Conservation (phyloP, 1,284 basidiomycete genomes). For the Trametes versicolor region DNA sequence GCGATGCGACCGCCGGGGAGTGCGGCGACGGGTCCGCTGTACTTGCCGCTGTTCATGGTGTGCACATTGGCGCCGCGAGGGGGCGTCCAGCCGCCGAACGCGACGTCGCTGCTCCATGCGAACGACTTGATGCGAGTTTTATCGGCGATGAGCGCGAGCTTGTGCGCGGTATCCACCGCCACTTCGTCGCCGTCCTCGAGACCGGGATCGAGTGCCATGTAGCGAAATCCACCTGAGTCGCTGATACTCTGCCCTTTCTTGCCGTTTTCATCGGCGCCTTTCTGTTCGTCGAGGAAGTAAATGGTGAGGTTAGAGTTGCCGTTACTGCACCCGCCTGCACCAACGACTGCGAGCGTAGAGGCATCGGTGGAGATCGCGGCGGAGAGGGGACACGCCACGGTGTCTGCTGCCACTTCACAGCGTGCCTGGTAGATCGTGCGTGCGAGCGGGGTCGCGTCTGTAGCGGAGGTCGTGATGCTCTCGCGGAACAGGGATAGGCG, state of each 20-base stretch:
- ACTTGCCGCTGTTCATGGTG: slow-evolving; percentile 42
- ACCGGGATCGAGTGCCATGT: slow-evolving; percentile 20
- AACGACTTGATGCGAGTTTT: slow-evolving; percentile 37
- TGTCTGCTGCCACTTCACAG: slow-evolving; percentile 46
- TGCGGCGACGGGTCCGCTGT: slow-evolving; percentile 42
- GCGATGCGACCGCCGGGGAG: slow-evolving; percentile 33
- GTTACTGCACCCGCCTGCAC: slow-evolving; percentile 49
- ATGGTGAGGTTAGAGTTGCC: slow-evolving; percentile 43
- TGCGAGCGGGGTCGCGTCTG: slow-evolving; percentile 39
- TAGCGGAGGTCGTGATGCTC: slow-evolving; percentile 29
- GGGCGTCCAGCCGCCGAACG: background rate
- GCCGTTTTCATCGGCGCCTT: background rate
- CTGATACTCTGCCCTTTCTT: slow-evolving; percentile 4
- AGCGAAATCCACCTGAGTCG: slow-evolving; percentile 7
- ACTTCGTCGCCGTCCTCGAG: slow-evolving; percentile 30
- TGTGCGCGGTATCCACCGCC: slow-evolving; percentile 32
- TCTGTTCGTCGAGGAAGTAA: slow-evolving; percentile 38
- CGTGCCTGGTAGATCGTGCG: slow-evolving; percentile 49
- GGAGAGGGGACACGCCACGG: slow-evolving; percentile 32
- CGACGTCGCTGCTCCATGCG: slow-evolving; percentile 22
- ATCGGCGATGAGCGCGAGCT: slow-evolving; percentile 37
- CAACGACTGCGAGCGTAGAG: slow-evolving; percentile 40
- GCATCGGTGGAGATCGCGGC: slow-evolving; percentile 40
- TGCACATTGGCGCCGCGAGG: slow-evolving; percentile 36
- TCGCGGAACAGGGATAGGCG: slow-evolving; percentile 48